phyloP scores from a whole-genome alignment of 176 grass and related monocot genomes.

The Pontederia paniculata region DNA sequence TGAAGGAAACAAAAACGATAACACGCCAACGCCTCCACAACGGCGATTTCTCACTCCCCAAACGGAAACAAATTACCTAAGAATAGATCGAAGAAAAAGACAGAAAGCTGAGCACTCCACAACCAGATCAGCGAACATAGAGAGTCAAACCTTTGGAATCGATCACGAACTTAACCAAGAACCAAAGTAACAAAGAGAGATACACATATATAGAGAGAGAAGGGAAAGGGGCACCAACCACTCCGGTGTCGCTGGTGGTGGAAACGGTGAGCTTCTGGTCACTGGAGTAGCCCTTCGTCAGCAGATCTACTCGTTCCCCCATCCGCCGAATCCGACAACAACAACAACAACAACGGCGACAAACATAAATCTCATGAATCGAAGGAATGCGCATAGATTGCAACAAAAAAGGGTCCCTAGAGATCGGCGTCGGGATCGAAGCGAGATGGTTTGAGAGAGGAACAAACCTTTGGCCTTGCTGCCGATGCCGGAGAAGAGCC shows the following conservation, averaged over 20 bases:
- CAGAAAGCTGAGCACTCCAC: too few relatives aligned
- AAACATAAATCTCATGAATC: neutral
- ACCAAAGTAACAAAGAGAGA: neutral
- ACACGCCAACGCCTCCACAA: too few relatives aligned
- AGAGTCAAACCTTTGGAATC: too few relatives aligned
- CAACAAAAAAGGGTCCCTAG: neutral
- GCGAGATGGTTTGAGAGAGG: neutral
- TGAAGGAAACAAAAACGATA: too few relatives aligned
- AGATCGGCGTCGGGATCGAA: neutral
- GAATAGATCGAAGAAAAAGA: too few relatives aligned
- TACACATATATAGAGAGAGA: neutral
- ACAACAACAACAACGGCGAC: neutral
- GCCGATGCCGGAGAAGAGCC: slow-evolving; percentile 37
- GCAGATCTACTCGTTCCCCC: slow-evolving; percentile 44
- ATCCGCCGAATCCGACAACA: slow-evolving; percentile 13
- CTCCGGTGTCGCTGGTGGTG: slow-evolving; percentile 59
- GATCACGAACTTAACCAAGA: too few relatives aligned
- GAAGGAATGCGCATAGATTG: neutral
- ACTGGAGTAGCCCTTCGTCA: slow-evolving; percentile 81
- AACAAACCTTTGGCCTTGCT: slow-evolving; percentile 32
- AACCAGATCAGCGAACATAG: too few relatives aligned
- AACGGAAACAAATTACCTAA: too few relatives aligned
- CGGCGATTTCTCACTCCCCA: too few relatives aligned
- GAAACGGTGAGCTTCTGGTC: slow-evolving; percentile 79
- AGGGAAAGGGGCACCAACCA: slow-evolving; percentile 46